A percentile compares a stretch with the other conserved stretches of the same genome.
Conservation (phyloP, 805 yeast species). For the Diddensiella santjacobensis region DNA sequence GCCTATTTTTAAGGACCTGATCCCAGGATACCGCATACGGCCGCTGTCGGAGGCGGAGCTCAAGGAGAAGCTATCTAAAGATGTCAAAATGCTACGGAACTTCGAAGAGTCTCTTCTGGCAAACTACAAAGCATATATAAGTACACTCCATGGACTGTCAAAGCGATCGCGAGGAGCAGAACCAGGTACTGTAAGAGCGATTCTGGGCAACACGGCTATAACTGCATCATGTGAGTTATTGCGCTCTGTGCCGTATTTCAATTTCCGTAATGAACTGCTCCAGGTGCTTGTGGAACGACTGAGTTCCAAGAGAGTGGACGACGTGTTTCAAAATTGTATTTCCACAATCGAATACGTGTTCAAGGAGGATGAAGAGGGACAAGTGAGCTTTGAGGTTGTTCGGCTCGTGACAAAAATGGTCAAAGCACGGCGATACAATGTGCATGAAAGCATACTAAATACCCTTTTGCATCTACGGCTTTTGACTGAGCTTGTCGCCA, state of each 20-base stretch:
- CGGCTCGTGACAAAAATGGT: conserved; percentile 65
- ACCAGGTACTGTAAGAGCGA: conserved; percentile 17
- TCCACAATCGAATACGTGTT: conserved; percentile 66
- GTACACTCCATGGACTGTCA: conserved; percentile 44
- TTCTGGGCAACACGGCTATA: conserved; percentile 44
- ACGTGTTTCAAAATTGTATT: conserved; percentile 55
- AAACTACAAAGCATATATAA: conserved; percentile 66
- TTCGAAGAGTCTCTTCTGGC: conserved; percentile 76
- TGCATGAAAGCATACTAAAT: conserved; percentile 79
- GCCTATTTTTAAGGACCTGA: conserved; percentile 76
- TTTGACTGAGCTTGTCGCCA: conserved; percentile 36
- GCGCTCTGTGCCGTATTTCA: conserved; percentile 69
- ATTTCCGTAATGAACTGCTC: conserved; percentile 72
- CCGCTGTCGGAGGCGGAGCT: conserved; percentile 78
- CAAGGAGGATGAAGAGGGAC: conserved; percentile 76
- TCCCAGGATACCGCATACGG: conserved; percentile 85
- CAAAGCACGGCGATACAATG: conserved; percentile 67
- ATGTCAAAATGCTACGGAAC: conserved; percentile 68
- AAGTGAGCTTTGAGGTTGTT: conserved; percentile 68
- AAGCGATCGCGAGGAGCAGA: conserved; percentile 36
- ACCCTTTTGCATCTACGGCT: conserved; percentile 58
- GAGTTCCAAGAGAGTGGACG: conserved; percentile 46
- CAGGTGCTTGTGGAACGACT: conserved; percentile 64
- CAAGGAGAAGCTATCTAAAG: conserved; percentile 77
- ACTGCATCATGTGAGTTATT: conserved; percentile 78